Evolutionary conservation across 179 eudicot species (phyloP), one percentile per base, ranked within the genome.

Genomic region (Heliamphora pulchella): DNA sequence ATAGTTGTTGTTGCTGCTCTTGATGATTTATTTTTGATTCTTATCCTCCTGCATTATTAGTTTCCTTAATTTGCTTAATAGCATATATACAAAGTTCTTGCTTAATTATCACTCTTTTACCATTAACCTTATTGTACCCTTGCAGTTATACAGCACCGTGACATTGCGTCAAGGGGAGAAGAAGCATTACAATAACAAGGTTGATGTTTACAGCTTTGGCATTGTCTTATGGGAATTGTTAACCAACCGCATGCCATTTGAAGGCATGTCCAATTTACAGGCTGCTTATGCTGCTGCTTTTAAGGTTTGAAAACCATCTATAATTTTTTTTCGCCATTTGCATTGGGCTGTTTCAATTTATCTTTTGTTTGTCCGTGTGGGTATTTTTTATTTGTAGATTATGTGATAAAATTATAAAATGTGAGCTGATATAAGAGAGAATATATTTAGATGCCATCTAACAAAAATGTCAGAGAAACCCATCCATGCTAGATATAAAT

Each of bases 241-340:
- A 81, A 94, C 97, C 50, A 94, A 94, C 76, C 97, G 97, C 59
- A 85, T 94, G 95, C 98, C 98, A 58, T 94, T 94, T 80, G 98
- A 93, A 81, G 97, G 97, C 85, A 94, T 94, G 98, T 94, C 98
- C 77, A 94, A 94, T 84, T 90, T 94, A 88, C 97, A 94, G 86
- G 98, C 98, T 89, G 98, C 98, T 43, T 94, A 94, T 87, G 97
- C 97, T 86, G 98, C 98, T 83, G 98, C 97, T 53, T 94, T 94
- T 81, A 94, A 94, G 98, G 97, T 94, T 0, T 50, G 48, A 54
- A 46, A 59, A 68, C 44, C 54, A n/a, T 68, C 75, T n/a, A n/a
- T n/a, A 17, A 4, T 69, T 58, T n/a, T 57, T 51, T 54, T 55
- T 51, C 55, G 31, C 57, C 63, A 6, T 61, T 71, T 22, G 47